Conservation (phyloP, 2,329 filamentous ascomycete species). For the Macrophomina tecta region DNA sequence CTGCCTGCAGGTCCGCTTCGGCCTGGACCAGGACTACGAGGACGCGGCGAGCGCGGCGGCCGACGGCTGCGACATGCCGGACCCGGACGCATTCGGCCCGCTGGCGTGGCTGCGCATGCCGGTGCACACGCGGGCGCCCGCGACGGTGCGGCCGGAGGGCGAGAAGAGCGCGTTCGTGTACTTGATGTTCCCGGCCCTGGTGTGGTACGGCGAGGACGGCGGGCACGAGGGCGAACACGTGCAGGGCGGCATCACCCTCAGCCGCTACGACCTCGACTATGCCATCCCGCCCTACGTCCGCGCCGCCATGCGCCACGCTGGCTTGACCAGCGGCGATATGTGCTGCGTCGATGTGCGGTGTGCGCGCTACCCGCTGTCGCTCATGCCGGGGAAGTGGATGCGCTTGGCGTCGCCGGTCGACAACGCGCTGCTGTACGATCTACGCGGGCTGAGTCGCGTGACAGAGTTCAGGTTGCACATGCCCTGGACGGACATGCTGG, state of each 20-base stretch:
- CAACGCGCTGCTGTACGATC: neutral
- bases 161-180: neutral
- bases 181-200: neutral
- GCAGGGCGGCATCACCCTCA: neutral
- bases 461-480: neutral
- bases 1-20: slow-evolving; percentile 1
- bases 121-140: neutral
- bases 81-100: neutral
- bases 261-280: neutral
- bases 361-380: neutral
- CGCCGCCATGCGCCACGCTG: neutral
- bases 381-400: neutral
- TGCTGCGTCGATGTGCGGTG: neutral
- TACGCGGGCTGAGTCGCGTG: neutral
- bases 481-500: neutral
- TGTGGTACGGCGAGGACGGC: neutral
- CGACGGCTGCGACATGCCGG: too few relatives aligned
- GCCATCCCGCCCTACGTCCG: neutral
- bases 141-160: neutral
- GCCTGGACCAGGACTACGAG: neutral
- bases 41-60: neutral
- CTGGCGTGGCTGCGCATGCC: slow-evolving; percentile 10
- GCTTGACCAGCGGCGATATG: neutral
- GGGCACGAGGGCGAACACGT: neutral
- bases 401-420: neutral